Evolutionary conservation across 2,329 filamentous ascomycete species (phyloP).

Genomic region (Colletotrichum lentis): DNA sequence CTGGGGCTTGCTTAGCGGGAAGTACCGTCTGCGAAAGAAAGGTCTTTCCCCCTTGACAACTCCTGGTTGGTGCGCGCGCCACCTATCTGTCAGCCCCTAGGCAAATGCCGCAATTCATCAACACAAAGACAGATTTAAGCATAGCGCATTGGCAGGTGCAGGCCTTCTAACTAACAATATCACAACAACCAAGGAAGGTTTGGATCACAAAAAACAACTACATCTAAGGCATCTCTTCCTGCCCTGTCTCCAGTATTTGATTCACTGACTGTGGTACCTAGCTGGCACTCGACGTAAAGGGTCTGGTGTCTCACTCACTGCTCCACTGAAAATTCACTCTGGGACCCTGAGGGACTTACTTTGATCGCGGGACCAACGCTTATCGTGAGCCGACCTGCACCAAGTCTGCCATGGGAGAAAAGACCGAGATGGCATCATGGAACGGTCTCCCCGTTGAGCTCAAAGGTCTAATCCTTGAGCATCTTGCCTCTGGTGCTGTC

Average conservation of each 20-base stretch:
- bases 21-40: not conserved
- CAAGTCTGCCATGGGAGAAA: conserved; percentile 18
- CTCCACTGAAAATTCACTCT: conserved; percentile 27
- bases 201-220: not conserved
- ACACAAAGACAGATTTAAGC: conserved; percentile 14
- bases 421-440: conserved; percentile 38
- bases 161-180: conserved; percentile 23
- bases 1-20: not conserved
- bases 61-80: conserved; percentile 13
- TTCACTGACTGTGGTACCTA: not conserved
- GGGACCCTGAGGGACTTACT: conserved; percentile 4
- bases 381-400: conserved; percentile 9
- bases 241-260: not conserved
- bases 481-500: conserved; percentile 26
- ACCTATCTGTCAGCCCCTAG: conserved; percentile 3
- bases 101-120: conserved; percentile 15
- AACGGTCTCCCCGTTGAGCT: conserved; percentile 38
- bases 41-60: not conserved
- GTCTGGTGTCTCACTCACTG: conserved; percentile 18
- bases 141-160: not conserved
- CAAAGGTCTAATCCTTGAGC: conserved; percentile 31
- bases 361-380: conserved; percentile 1
- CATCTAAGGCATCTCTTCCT: not conserved
- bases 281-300: not conserved
- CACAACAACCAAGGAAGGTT: conserved; percentile 11